Conservation (phyloP, 495 filamentous ascomycete species). For the Hyaloscypha hepaticicola region DNA sequence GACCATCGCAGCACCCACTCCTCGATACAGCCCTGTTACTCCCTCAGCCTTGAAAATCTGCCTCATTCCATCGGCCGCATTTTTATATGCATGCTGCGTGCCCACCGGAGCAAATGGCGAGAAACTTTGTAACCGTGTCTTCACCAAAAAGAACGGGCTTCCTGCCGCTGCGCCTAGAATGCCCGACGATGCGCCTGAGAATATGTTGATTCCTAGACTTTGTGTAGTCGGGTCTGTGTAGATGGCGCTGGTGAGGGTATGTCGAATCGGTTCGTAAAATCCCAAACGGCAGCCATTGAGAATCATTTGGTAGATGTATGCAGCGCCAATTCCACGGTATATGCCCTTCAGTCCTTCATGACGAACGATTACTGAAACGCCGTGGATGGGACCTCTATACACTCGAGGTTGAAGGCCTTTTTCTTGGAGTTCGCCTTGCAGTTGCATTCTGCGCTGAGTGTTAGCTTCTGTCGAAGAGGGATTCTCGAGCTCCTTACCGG, state of each 20-base stretch:
- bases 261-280: conserved; percentile 94
- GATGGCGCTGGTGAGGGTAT: conserved; percentile 57
- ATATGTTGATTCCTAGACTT: conserved; percentile 86
- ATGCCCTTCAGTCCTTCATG: conserved; percentile 88
- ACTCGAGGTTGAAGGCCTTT: conserved; percentile 79
- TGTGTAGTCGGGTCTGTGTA: conserved; percentile 73
- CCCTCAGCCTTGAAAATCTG: conserved; percentile 80
- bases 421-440: conserved; percentile 92
- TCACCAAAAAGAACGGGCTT: conserved; percentile 97
- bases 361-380: conserved; percentile 82
- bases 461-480: conserved; percentile 15
- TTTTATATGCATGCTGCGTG: conserved; percentile 90
- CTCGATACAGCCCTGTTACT: conserved; percentile 77
- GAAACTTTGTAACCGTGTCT: conserved; percentile 92
- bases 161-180: conserved; percentile 87
- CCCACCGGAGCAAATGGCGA: conserved; percentile 94
- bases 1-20: conserved; percentile 93
- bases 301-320: conserved; percentile 95
- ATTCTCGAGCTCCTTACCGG: conserved; percentile 52
- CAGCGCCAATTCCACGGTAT: conserved; percentile 85
- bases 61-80: conserved; percentile 76
- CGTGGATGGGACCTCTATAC: conserved; percentile 92
- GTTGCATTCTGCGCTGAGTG: conserved; percentile 65
- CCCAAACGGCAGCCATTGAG: conserved; percentile 96
- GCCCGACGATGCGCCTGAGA: conserved; percentile 83